Percentiles rank a stretch among this genome's conserved stretches.
phyloP scores from a whole-genome alignment of 2,329 filamentous ascomycete species.

The Colletotrichum coccodes region DNA sequence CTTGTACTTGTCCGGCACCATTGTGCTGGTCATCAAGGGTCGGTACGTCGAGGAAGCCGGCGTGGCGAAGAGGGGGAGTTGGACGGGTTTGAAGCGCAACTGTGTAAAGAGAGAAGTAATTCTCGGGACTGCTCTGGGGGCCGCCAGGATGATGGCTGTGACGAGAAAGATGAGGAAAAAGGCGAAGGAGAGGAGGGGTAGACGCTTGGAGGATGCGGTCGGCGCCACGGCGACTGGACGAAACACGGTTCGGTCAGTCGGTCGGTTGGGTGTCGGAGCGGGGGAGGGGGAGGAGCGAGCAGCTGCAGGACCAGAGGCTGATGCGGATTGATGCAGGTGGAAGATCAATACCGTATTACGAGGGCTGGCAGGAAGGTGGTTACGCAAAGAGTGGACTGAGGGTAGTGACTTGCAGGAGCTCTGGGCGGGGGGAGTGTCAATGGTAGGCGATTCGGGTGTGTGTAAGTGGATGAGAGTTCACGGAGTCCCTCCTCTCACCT shows the following conservation, averaged over 20 bases:
- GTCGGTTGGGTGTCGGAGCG: constrained; percentile 25
- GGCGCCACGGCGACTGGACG: constrained; percentile 50
- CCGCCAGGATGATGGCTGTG: constrained; percentile 73
- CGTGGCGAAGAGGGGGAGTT: constrained; percentile 40
- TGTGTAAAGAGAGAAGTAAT: constrained; percentile 68
- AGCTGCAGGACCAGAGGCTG: constrained; percentile 20
- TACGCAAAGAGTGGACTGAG: constrained; percentile 23
- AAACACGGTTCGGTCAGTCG: constrained; percentile 20
- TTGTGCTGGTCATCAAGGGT: constrained; percentile 61
- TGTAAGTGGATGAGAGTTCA: constrained; percentile 9
- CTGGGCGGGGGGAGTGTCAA: constrained; percentile 3
- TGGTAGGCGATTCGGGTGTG: background rate
- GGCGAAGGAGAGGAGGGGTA: constrained; percentile 54
- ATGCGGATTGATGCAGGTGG: constrained; percentile 4
- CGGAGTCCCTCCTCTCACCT: background rate
- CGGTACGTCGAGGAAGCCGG: constrained; percentile 40
- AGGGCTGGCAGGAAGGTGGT: background rate
- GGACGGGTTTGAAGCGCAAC: constrained; percentile 53
- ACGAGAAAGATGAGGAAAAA: constrained; percentile 66
- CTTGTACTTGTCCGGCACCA: constrained; percentile 72
- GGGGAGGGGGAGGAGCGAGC: constrained; percentile 22
- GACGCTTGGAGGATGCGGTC: constrained; percentile 34
- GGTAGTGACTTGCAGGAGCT: constrained; percentile 19
- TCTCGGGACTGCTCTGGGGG: constrained; percentile 67
- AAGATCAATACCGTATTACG: background rate